These are phyloP conservation scores for Nothomitra cinnamomea DNA, from an alignment of 2,329 filamentous ascomycete genomes.

Conservation along the genomic window DNA sequence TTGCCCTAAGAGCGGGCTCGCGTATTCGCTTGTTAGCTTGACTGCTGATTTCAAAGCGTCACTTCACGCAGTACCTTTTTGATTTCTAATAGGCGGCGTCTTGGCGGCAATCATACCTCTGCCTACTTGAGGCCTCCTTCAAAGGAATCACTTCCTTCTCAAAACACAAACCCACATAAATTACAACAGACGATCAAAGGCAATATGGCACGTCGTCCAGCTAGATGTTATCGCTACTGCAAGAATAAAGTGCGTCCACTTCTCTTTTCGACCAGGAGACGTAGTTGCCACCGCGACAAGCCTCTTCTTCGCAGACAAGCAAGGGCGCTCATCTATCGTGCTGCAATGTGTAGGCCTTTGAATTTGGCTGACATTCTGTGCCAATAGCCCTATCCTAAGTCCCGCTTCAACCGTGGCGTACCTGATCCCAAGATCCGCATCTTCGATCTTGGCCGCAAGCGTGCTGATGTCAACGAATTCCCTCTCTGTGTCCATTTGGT, in stretches of 20 bases:
- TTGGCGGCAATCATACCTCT: not conserved
- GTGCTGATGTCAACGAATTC: constrained; percentile 98
- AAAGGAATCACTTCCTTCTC: constrained; percentile 6
- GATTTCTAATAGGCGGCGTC: constrained; percentile 1
- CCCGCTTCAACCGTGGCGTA: constrained; percentile 99
- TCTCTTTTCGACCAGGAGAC: not conserved
- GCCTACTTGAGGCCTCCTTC: not conserved
- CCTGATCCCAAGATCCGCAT: constrained; percentile 70
- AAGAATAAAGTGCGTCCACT: constrained; percentile 87
- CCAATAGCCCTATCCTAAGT: constrained; percentile 87
- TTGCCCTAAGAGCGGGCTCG: constrained; percentile 1
- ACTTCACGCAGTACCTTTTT: not conserved
- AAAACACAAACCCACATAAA: not conserved
- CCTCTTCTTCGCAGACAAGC: not conserved
- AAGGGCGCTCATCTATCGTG: constrained; percentile 3
- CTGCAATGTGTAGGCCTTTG: not conserved
- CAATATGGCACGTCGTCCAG: constrained; percentile 98
- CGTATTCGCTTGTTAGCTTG: not conserved
- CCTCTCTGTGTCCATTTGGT: constrained; percentile 97
- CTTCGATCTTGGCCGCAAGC: constrained; percentile 98
- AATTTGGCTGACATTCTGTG: not conserved
- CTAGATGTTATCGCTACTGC: constrained; percentile 99
- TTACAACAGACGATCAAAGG: constrained; percentile 34
- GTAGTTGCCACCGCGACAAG: not conserved
- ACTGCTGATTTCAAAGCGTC: constrained; percentile 1